Percentiles rank a stretch among this genome's conserved stretches.
These are phyloP conservation scores for Aureobasidium zeae DNA, from an alignment of 2,329 filamentous ascomycete species.

Conservation along the genomic window DNA sequence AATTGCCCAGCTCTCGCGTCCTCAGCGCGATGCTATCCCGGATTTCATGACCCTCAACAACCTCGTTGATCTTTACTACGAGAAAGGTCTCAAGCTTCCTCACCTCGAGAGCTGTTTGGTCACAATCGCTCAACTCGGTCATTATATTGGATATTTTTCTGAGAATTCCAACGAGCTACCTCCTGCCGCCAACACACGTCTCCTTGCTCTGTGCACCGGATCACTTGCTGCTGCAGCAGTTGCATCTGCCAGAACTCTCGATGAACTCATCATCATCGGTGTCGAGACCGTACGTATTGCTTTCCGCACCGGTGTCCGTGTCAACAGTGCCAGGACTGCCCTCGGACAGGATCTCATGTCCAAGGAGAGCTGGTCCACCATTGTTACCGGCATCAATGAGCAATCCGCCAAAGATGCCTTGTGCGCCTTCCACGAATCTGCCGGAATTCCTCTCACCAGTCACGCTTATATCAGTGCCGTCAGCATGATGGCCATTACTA, in stretches of 20 bases:
- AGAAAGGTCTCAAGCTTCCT: slow-evolving; percentile 48
- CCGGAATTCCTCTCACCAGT: slow-evolving; percentile 42
- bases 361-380: slow-evolving; percentile 57
- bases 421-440: slow-evolving; percentile 48
- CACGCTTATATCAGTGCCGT: slow-evolving; percentile 52
- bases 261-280: slow-evolving; percentile 52
- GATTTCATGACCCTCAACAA: slow-evolving; percentile 54
- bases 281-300: slow-evolving; percentile 56
- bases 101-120: slow-evolving; percentile 57
- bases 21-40: slow-evolving; percentile 51
- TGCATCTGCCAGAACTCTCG: slow-evolving; percentile 53
- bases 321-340: slow-evolving; percentile 34
- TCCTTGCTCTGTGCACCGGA: slow-evolving; percentile 60
- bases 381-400: slow-evolving; percentile 50
- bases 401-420: slow-evolving; percentile 44
- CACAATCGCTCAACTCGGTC: slow-evolving; percentile 55
- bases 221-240: slow-evolving; percentile 61
- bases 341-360: slow-evolving; percentile 39
- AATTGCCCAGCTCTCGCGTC: slow-evolving; percentile 46
- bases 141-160: slow-evolving; percentile 55
- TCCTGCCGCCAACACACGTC: slow-evolving; percentile 40
- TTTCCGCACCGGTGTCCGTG: slow-evolving; percentile 51
- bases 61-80: slow-evolving; percentile 55
- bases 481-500: slow-evolving; percentile 49
- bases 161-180: slow-evolving; percentile 47